Base-by-base conservation (phyloP, 148 eudicot genomes). In the Chenopodium formosanum region DNA sequence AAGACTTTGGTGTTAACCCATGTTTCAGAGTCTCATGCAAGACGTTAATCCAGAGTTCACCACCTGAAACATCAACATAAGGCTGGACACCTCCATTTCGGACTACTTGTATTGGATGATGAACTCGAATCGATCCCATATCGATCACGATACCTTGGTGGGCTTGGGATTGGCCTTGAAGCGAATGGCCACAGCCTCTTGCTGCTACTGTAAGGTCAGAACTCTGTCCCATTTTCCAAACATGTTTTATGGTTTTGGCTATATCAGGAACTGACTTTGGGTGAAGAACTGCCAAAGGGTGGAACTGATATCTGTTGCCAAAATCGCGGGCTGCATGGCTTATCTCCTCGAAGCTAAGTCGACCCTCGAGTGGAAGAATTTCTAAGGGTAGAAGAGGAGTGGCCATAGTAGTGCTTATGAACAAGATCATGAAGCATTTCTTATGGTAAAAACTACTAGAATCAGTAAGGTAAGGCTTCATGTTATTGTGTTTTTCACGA, bases 1-100 rank as follows among this genome's bases (percentile, higher is more conserved):
- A 95, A n/a, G 98, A 93, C 78, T 85, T 91, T 14, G 97, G 97
- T 16, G 97, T 82, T 73, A 95, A 67, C 48, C 97, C 97, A 76
- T 89, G 71, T 79, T 90, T 90, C 48, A 95, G 78, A 80, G 84
- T 82, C 60, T 89, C 88, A 50, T 88, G 84, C 75, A 95, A 81
- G 74, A 95, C 81, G 46, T 92, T 89, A 56, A 92, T 93, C 98
- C 98, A 95, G 53, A 92, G 48, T 79, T 92, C 94, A 48, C 94
- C 98, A 11, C 94, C 98, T 11, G 87, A 83, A 68, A 90, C 97
- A 83, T 95, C 97, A 23, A 91, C 91, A 82, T 84, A 95, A 50
- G 89, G 85, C 1, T 23, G 31, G 29, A 17, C 67, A 12, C 8
- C 71, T 2, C 84, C 80, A 78, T 80, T 86, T 2, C 40, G 84